Conservation (phyloP, 129 eudicot genomes). For the Tagetes patula region DNA sequence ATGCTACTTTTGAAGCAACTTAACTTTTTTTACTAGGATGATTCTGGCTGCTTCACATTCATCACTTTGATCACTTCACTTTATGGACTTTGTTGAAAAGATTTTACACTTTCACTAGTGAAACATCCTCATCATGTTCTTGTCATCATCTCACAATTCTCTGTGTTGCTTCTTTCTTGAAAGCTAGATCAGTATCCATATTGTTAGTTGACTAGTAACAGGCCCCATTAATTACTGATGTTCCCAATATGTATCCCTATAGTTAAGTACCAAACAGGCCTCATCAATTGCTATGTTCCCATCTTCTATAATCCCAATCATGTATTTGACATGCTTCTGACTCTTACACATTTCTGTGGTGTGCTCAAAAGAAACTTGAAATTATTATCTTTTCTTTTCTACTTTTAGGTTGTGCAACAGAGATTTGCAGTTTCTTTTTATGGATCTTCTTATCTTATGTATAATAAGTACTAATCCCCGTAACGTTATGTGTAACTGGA, state of each 20-base stretch:
- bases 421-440: conserved; percentile 80
- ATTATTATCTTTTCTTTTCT: not conserved
- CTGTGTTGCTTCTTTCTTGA: conserved; percentile 27
- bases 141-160: not conserved
- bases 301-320: conserved; percentile 21
- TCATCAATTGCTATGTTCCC: conserved; percentile 12
- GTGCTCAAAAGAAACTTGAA: conserved; percentile 23
- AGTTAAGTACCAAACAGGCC: not conserved
- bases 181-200: conserved; percentile 13
- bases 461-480: conserved; percentile 12
- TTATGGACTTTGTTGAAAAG: not conserved
- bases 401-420: conserved; percentile 56
- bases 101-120: conserved; percentile 7
- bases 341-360: conserved; percentile 17
- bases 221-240: conserved; percentile 17
- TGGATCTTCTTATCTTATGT: conserved; percentile 94
- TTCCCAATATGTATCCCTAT: too few species aligned
- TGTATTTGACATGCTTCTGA: conserved; percentile 33
- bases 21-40: conserved; percentile 14
- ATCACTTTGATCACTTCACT: conserved; percentile 10
- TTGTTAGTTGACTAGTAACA: conserved; percentile 15
- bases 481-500: too few species aligned
- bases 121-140: conserved; percentile 36
- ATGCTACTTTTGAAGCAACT: conserved; percentile 28
- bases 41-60: not conserved